Base-by-base conservation (phyloP, 129 eudicot species). In the Ambrosia trifida region DNA sequence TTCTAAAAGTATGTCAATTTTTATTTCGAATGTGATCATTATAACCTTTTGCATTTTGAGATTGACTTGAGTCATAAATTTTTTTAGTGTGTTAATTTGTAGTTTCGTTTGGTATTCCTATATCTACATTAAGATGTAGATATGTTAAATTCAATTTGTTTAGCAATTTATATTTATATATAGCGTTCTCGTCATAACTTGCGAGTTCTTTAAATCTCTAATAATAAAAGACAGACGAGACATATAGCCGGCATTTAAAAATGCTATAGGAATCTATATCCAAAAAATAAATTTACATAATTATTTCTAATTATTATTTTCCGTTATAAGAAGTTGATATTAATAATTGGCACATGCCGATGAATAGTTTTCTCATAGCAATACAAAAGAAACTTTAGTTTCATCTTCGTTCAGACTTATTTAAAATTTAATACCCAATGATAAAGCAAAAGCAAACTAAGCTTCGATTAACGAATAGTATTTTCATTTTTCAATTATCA, bases 271-370 rank as follows among this genome's bases (percentile, higher is more conserved):
- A n/a, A 49, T 49, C 56, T 49, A 49, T 49, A 19, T 49, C 17
- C 24, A 7, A 46, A 13, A 4, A 9, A 19, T 20, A 18, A 53
- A 33, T 61, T 61, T 61, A 33, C 11, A 12, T 32, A 54, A 13
- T 16, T 68, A 49, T n/a, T n/a, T n/a, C n/a, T n/a, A n/a, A 32
- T 47, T 57, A 33, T 51, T 11, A 11, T 51, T 33, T 5, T 16
- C 7, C n/a, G 7, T 51, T 68, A n/a, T 36, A 14, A 31, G 20
- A 31, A 45, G 68, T 31, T 72, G 10, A 31, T 43, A 72, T 10
- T 19, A 5, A 72, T 61, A 32, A 61, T 44, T 60, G 76, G 36
- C 69, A 60, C 76, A 72, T 72, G 69, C 19, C 2, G 5, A 43
- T 43, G 58, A 72, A 58, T 58, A 10, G 43, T 43, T 72, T 41